A percentile compares a stretch with the other conserved stretches of the same genome.
These are phyloP conservation scores for Nothomitra cinnamomea DNA, from an alignment of 2,329 filamentous ascomycete species.

Conservation along the genomic window DNA sequence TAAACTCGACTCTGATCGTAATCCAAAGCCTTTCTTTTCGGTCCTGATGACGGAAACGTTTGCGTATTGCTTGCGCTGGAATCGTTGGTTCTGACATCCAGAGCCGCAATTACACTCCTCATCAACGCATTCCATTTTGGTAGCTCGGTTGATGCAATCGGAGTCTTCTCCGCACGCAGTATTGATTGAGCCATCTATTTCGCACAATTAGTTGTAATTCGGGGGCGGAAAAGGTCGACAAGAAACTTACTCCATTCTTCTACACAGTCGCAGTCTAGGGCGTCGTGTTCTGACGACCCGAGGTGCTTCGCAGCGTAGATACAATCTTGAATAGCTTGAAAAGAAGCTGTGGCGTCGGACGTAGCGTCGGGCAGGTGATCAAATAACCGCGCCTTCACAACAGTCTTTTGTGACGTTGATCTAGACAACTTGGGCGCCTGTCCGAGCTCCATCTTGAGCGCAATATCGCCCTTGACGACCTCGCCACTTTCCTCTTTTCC, in stretches of 20 bases:
- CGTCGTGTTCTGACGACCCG: constrained; percentile 76
- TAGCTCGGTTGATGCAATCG: constrained; percentile 95
- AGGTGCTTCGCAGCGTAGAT: constrained; percentile 84
- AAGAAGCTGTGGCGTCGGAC: constrained; percentile 54
- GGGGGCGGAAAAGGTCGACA: neutral
- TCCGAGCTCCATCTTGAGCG: constrained; percentile 44
- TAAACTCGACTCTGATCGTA: constrained; percentile 65
- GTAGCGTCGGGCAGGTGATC: constrained; percentile 63
- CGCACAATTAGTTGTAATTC: neutral
- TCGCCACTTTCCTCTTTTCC: constrained; percentile 29
- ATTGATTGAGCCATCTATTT: constrained; percentile 33
- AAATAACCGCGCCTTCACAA: constrained; percentile 48
- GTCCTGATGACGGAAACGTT: constrained; percentile 91
- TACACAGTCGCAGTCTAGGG: constrained; percentile 84
- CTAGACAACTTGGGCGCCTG: constrained; percentile 57
- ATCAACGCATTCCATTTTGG: constrained; percentile 85
- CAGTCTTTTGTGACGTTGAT: constrained; percentile 53
- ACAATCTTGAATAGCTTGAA: constrained; percentile 69
- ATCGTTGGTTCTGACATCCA: constrained; percentile 85
- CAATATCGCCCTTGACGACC: constrained; percentile 41
- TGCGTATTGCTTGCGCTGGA: constrained; percentile 79
- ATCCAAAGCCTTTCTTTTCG: constrained; percentile 90
- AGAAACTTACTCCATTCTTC: constrained; percentile 76
- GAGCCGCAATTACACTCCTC: constrained; percentile 74
- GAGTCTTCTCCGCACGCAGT: constrained; percentile 87